Evolutionary conservation across 192 early-diverging fungal genomes (phyloP).

Genomic region (Umbelopsis isabellina): DNA sequence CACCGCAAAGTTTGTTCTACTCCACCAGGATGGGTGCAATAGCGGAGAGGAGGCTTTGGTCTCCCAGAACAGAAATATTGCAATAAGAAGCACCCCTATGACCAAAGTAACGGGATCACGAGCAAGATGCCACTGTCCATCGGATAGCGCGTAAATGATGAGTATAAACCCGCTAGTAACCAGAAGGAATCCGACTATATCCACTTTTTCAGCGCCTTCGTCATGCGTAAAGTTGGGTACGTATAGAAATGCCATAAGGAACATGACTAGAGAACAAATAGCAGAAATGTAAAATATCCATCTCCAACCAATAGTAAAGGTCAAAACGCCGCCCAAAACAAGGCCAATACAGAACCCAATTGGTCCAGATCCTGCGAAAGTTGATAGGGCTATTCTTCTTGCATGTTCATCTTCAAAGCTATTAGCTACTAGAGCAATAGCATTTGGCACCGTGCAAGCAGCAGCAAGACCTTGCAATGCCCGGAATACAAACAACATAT

Average conservation of each 20-base stretch:
- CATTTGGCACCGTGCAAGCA: conserved; percentile 44
- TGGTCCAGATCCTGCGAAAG: conserved; percentile 43
- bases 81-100: conserved; percentile 32
- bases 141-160: conserved; percentile 38
- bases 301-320: conserved; percentile 40
- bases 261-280: conserved; percentile 30
- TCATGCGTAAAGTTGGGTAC: conserved; percentile 27
- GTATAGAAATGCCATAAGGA: conserved; percentile 28
- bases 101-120: conserved; percentile 23
- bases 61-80: conserved; percentile 39
- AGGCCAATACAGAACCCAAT: conserved; percentile 39
- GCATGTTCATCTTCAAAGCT: conserved; percentile 35
- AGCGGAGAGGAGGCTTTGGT: conserved; percentile 32
- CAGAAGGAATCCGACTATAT: conserved; percentile 29
- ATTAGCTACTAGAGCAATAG: conserved; percentile 37
- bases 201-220: conserved; percentile 25
- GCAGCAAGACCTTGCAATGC: conserved; percentile 45
- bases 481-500: conserved; percentile 45
- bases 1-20: conserved; percentile 39
- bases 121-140: conserved; percentile 25
- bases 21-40: conserved; percentile 47
- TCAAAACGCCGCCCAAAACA: conserved; percentile 37
- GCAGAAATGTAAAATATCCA: conserved; percentile 45
- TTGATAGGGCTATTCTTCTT: conserved; percentile 33
- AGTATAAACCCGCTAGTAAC: conserved; percentile 34